Base-by-base conservation (phyloP, 2,329 filamentous ascomycete genomes). In the Trichoderma polysporum region DNA sequence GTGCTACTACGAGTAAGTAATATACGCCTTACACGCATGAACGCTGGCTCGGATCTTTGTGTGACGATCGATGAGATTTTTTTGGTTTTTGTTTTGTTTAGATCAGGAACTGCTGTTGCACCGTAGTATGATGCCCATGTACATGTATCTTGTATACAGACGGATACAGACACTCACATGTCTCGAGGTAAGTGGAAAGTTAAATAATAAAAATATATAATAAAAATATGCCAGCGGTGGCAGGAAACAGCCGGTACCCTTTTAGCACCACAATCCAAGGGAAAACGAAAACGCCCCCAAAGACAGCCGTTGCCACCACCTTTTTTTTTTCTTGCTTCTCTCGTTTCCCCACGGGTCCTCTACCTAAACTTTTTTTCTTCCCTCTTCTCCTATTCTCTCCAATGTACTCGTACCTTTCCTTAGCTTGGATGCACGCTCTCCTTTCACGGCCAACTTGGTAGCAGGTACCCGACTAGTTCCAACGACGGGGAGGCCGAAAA, bases 221-320 rank as follows among this genome's bases (percentile, higher is more conserved):
- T 45, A 29, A 59, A 52, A 45, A 31, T n/a, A 8, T 22, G n/a
- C 41, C 41, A 45, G 41, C 41, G 10, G 41, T n/a, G n/a, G n/a
- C n/a, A n/a, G n/a, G n/a, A n/a, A 45, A 45, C 41, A 45, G 41
- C 54, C 37, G 37, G 54, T 8, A 25, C 7, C 54, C 25, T 29
- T n/a, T 39, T 45, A 58, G 37, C 56, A 59, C 56, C 39, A 17
- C 39, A 52, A 31, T 15, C 15, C 56, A 15, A 41, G 27, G 50
- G 27, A 49, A 49, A 60, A 60, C 37, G 57, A 60, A 60, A 60
- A 60, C 57, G 57, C 57, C 57, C 17, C 53, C 57, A 22, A 22
- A 60, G 31, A 33, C 29, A 25, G 41, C 29, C 22, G 33, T 49
- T 49, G 41, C 57, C 57, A 60, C 57, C 57, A 60, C 57, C 41